Evolutionary conservation across 331 rosid species (phyloP), one percentile per base, ranked within the genome.

Genomic region (Telfairia occidentalis): DNA sequence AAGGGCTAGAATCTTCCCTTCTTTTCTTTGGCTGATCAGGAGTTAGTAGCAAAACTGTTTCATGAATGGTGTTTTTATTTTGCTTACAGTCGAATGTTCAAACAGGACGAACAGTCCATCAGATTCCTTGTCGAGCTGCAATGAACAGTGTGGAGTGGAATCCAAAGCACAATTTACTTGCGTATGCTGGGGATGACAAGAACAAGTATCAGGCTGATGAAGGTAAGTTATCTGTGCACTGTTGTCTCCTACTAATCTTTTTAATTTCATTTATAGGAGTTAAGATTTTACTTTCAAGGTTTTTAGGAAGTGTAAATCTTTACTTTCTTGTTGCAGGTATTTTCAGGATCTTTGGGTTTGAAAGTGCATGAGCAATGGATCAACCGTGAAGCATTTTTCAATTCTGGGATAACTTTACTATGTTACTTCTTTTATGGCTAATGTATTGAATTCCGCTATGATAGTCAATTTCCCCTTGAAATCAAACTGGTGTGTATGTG

Each of bases 91-190:
- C 98, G 1, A 94, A 88, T 78, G 86, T 89, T 76, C 85, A 86
- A 57, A 85, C 92, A 13, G 97, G 97, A 75, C 84, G 88, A 83
- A 89, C 96, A 0, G 89, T 91, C 45, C 97, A 91, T 85, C 97
- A 91, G 78, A 93, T 93, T 85, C 89, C 95, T 9, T 94, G 96
- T 26, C 90, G 95, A 77, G 97, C 96, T 57, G 98, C 98, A 21
- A 91, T 89, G 97, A 94, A 94, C 83, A 94, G 96, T 34, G 97
- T 94, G 77, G 98, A 94, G 74, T 94, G 97, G 97, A 91, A 91
- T 88, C 98, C 98, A 0, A 94, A 86, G n/a, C 82, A 63, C 81
- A 91, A 94, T 78, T 86, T 94, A 69, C 97, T 91, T 73, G 98
- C 96, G 4, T 94, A 88, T 85, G 98, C 98, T 24, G 98, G 97